Evolutionary conservation across 2,329 filamentous ascomycete species (phyloP).

Genomic region (Fusarium austroafricanum): DNA sequence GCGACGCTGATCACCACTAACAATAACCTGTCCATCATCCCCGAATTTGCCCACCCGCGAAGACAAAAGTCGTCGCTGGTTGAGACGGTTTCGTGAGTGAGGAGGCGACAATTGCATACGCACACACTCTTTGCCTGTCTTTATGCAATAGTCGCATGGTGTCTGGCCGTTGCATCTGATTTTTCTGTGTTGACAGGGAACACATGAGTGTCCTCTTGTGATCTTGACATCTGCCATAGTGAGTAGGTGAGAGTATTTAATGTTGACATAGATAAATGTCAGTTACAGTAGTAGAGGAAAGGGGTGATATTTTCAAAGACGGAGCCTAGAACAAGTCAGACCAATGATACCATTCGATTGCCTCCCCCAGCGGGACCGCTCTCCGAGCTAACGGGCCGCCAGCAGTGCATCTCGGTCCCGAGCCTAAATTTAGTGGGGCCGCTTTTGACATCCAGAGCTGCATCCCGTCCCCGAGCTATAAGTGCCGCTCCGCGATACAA

Average conservation of each 20-base stretch:
- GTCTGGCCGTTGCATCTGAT: slow-evolving; percentile 11
- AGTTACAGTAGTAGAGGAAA: too few relatives aligned
- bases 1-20: not conserved
- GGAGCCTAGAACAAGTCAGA: not conserved
- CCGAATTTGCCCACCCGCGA: not conserved
- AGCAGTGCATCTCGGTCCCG: not conserved
- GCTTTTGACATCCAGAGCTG: not conserved
- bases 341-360: too few relatives aligned
- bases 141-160: slow-evolving; percentile 6
- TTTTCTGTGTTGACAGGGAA: slow-evolving; percentile 6
- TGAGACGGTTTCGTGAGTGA: not conserved
- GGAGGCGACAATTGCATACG: not conserved
- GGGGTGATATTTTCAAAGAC: too few relatives aligned
- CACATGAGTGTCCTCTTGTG: slow-evolving; percentile 10
- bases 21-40: not conserved
- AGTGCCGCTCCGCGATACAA: not conserved
- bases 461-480: not conserved
- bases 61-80: not conserved
- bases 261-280: too few relatives aligned
- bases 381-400: not conserved
- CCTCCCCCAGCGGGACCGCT: not conserved
- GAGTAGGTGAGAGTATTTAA: not conserved
- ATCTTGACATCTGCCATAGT: not conserved
- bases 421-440: not conserved
- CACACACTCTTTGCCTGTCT: slow-evolving; percentile 2